Evolutionary conservation across 163 green algal species (phyloP), one percentile per base, ranked within the genome.

Genomic region (Scenedesmus sp.): DNA sequence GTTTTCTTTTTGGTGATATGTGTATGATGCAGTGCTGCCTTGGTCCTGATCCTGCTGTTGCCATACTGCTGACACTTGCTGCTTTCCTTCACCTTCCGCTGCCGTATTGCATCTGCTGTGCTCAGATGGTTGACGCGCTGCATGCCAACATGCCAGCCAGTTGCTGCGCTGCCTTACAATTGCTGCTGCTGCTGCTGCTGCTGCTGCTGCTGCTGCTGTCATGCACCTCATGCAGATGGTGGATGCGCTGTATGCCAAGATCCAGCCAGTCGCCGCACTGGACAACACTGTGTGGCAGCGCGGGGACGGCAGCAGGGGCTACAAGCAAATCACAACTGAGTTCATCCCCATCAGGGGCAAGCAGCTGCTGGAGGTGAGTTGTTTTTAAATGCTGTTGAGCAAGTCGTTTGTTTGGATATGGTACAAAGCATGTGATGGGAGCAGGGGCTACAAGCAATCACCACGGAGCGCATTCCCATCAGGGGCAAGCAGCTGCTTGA

Each of bases 291-390:
- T 89, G 2, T 91, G 88, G 83, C 26, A 26, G 73, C 88, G 89
- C 52, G 93, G 92, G 5, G 84, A 91, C 10, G 74, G 90, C 5
- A 89, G 89, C 34, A 77, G 89, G 0, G 94, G 94, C 23, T 94
- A 90, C 23, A 7, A 82, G 34, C 94, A 96, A 81, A 89, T 96
- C 76, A 92, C 84, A 0, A 90, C 57, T 6, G 94, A 96, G 93
- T 96, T 92, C 87, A 87, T 96, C 59, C 94, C 94, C 59, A 92
- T 94, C 59, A 89, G 94, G 52, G 86, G 60, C 1, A 86, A 94
- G n/a, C 92, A 94, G 91, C 89, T 94, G 7, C 57, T 93, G 83
- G 77, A 88, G 86, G 86, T 90, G 54, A 8, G 60, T 34, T 64
- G 1, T 64, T 34, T 6, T 5, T 81, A 34, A 81, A 20, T n/a